Evolutionary conservation across 768 basidiomycete species (phyloP), one percentile per base, ranked within the genome.

Genomic region (Phaffia australis): DNA sequence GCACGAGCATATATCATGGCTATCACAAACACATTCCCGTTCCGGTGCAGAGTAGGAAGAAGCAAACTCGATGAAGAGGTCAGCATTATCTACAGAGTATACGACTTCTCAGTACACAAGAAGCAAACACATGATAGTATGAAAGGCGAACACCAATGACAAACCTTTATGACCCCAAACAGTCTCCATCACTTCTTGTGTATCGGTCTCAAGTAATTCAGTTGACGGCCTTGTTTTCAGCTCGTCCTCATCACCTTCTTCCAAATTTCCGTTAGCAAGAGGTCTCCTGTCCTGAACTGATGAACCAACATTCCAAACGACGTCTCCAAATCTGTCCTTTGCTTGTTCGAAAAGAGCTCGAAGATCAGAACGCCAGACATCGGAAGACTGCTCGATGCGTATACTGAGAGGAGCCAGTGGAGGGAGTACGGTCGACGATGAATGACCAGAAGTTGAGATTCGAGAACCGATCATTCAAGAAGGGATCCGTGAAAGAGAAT

Each of bases 141-240:
- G 29, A 49, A 7, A 16, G 30, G 25, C 69, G 51, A 25, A 32
- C 30, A 46, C 18, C 11, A 8, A n/a, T 2, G 2, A 75, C 83
- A 19, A 46, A 94, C 92, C 92, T 83, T 97, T 94, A 76, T 98
- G 94, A 4, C 89, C 93, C 86, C 88, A 95, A 30, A 95, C 84
- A 58, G 81, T 79, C 19, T 83, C 84, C 3, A 73, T 27, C 18
- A 51, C 63, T 11, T 49, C 52, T 42, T 25, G 56, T 25, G 3
- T 42, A 19, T 16, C 42, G 9, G 16, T 21, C 1, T 32, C 47
- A 19, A 23, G 50, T 0, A 8, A 16, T 42, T 42, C 11, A 42
- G 11, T 11, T 42, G 35, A 42, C 11, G 35, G 35, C 35, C 35
- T 42, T 42, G 35, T 4, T 4, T 42, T 42, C 5, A 23, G 4